phyloP scores from a whole-genome alignment of 306 rosid species.

The Abrus pulchellus region DNA sequence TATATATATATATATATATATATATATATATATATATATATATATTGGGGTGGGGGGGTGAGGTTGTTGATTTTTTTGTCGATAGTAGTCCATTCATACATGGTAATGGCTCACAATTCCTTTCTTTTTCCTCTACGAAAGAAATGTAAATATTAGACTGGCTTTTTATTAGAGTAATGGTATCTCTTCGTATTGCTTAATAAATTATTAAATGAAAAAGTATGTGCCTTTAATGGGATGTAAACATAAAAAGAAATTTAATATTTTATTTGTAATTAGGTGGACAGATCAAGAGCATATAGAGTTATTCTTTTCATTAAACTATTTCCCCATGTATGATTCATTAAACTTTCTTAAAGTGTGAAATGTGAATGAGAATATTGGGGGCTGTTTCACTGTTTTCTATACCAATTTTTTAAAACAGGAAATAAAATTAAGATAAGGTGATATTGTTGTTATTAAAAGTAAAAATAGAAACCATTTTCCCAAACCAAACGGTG shows the following conservation, averaged over 20 bases:
- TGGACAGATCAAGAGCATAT: background rate
- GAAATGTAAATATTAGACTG: background rate
- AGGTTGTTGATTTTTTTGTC: constrained; percentile 26
- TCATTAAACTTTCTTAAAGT: background rate
- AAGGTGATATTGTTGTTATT: too few species aligned
- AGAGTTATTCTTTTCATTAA: background rate
- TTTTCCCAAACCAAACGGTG: too few species aligned
- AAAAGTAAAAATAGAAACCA: too few species aligned
- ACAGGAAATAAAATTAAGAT: too few species aligned
- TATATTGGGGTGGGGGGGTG: background rate
- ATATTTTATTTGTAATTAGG: background rate
- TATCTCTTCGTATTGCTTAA: background rate
- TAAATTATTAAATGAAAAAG: background rate
- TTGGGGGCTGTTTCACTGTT: background rate
- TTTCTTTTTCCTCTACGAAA: constrained; percentile 7
- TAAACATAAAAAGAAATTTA: background rate
- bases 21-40: background rate
- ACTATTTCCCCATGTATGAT: background rate
- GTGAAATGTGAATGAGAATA: background rate
- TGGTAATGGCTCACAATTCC: constrained; percentile 24
- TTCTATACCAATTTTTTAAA: too few species aligned
- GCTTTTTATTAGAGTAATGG: constrained; percentile 7
- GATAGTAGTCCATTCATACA: constrained; percentile 30
- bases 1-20: background rate
- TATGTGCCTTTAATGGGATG: constrained; percentile 23